These are phyloP conservation scores for Penicillium capsulatum DNA, from an alignment of 2,329 filamentous ascomycete species.

Conservation along the genomic window DNA sequence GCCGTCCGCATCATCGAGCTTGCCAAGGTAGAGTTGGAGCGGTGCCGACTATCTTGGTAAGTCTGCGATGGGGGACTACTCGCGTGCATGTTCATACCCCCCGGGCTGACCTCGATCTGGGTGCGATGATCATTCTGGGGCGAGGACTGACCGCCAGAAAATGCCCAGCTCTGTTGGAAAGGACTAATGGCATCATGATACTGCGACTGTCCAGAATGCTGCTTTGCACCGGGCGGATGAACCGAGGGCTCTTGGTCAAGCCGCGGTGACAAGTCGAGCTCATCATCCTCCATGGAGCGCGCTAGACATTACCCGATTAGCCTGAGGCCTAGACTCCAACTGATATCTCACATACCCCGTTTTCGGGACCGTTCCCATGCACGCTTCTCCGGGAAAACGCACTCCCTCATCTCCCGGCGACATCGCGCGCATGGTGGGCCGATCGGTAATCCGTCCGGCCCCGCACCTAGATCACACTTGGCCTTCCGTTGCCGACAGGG, in stretches of 20 bases:
- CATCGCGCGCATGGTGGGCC: constrained; percentile 48
- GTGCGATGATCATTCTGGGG: constrained; percentile 14
- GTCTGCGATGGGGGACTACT: constrained; percentile 9
- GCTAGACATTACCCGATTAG: constrained; percentile 11
- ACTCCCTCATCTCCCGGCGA: constrained; percentile 49
- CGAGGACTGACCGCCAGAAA: constrained; percentile 12
- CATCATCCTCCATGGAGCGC: constrained; percentile 14
- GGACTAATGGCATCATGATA: constrained; percentile 13
- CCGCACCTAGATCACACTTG: constrained; percentile 47
- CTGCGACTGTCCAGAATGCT: constrained; percentile 5
- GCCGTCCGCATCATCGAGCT: constrained; percentile 44
- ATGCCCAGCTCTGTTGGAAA: constrained; percentile 15
- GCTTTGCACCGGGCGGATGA: constrained; percentile 6
- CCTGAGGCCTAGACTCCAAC: neutral
- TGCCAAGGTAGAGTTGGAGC: constrained; percentile 29
- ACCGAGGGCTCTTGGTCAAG: constrained; percentile 5
- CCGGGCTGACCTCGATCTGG: constrained; percentile 14
- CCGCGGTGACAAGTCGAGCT: constrained; percentile 6
- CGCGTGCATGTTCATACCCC: constrained; percentile 2
- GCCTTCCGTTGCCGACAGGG: constrained; percentile 52
- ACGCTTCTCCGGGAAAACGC: constrained; percentile 45
- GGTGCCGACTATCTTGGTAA: constrained; percentile 21
- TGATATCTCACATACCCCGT: constrained; percentile 24
- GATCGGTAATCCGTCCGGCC: constrained; percentile 37
- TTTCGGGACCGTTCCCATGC: constrained; percentile 40